Evolutionary conservation across 2,329 filamentous ascomycete species (phyloP).

Genomic region (Trichoderma sp.): DNA sequence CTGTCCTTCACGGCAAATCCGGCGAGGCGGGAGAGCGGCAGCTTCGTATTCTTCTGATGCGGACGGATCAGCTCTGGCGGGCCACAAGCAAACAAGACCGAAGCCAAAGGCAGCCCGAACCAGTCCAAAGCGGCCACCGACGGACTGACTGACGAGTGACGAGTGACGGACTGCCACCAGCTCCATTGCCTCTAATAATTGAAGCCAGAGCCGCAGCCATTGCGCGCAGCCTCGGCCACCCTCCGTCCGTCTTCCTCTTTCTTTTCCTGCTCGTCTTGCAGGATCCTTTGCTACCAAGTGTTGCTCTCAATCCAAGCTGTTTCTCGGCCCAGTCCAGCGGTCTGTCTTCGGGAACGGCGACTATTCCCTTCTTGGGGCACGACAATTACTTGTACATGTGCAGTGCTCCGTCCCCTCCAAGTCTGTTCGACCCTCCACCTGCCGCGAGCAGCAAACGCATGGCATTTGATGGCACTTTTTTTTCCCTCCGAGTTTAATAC

Average conservation of each 20-base stretch:
- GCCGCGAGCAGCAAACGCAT: conserved; percentile 25
- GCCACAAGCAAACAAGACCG: conserved; percentile 3
- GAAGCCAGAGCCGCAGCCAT: conserved; percentile 14
- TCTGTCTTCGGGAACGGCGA: conserved; percentile 27
- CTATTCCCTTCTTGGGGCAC: conserved; percentile 26
- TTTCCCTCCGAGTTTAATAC: neutral
- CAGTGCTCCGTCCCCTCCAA: neutral
- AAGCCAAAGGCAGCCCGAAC: neutral
- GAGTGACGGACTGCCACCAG: no score
- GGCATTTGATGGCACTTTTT: conserved; percentile 16
- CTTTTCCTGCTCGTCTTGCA: conserved; percentile 8
- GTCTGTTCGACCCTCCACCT: conserved; percentile 24
- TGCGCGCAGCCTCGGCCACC: conserved; percentile 20
- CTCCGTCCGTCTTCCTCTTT: conserved; percentile 5
- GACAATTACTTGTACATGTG: conserved; percentile 6
- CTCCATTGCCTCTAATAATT: no score
- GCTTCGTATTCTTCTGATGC: neutral
- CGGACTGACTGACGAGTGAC: neutral
- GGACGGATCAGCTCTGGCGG: neutral
- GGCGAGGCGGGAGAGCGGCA: neutral
- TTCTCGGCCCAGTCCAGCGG: conserved; percentile 12
- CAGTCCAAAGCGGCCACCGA: conserved; percentile 1
- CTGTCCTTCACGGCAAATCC: neutral
- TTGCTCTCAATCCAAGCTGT: neutral
- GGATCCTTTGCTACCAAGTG: neutral